Percentiles rank a stretch among this genome's conserved stretches.
These are phyloP conservation scores for Lipomyces orientalis DNA, from an alignment of 805 yeast species.

Conservation along the genomic window DNA sequence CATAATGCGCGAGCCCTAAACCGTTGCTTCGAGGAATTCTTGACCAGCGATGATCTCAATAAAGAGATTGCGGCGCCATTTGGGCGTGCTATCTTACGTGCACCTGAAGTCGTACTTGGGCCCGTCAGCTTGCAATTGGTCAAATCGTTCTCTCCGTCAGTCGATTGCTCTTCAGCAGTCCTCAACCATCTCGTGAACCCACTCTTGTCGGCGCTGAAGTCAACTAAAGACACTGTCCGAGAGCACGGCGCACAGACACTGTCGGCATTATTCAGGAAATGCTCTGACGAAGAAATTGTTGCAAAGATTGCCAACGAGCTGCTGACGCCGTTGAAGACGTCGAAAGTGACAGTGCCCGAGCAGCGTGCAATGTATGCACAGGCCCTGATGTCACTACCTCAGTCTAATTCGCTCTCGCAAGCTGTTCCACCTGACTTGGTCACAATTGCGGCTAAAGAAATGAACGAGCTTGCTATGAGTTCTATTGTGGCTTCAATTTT, in stretches of 20 bases:
- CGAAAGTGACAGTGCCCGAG: slow-evolving; percentile 65
- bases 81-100: slow-evolving; percentile 76
- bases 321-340: slow-evolving; percentile 60
- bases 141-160: slow-evolving; percentile 41
- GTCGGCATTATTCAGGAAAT: slow-evolving; percentile 42
- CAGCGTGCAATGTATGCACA: slow-evolving; percentile 61
- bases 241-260: slow-evolving; percentile 52
- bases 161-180: slow-evolving; percentile 54
- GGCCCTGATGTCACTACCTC: slow-evolving; percentile 50
- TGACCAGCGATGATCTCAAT: slow-evolving; percentile 50
- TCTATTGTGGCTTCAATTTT: slow-evolving; percentile 58
- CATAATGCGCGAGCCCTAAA: slow-evolving; percentile 45
- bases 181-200: slow-evolving; percentile 57
- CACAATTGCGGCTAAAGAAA: slow-evolving; percentile 70
- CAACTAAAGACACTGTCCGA: slow-evolving; percentile 73
- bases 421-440: slow-evolving; percentile 53
- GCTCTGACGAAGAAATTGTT: slow-evolving; percentile 43
- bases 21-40: slow-evolving; percentile 53
- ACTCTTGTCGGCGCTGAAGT: slow-evolving; percentile 62
- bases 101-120: slow-evolving; percentile 75
- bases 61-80: slow-evolving; percentile 60
- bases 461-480: slow-evolving; percentile 68
- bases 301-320: slow-evolving; percentile 57
- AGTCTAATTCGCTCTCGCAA: slow-evolving; percentile 43
- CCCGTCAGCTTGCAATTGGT: slow-evolving; percentile 60